Percentiles rank a stretch among this genome's conserved stretches.
Conservation (phyloP, 164 flowering plant genomes). For the Sextonia rubra region DNA sequence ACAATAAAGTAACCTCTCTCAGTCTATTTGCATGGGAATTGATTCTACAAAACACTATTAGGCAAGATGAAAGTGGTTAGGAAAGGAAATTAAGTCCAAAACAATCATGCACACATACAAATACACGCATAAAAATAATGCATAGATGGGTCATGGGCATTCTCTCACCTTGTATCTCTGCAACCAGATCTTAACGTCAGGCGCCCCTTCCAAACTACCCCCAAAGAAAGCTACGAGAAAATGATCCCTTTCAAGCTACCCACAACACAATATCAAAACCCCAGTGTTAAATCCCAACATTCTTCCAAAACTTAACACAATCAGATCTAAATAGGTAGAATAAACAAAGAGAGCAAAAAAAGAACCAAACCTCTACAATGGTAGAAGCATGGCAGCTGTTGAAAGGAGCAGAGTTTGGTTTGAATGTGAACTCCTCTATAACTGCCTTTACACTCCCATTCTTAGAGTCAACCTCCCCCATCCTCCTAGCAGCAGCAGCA, state of each 20-base stretch:
- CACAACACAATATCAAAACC: not conserved
- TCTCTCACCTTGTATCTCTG: slow-evolving; percentile 62
- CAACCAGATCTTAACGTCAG: slow-evolving; percentile 92
- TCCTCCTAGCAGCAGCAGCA: not conserved
- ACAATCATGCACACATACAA: not conserved
- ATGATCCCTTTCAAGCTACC: slow-evolving; percentile 59
- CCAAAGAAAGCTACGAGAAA: slow-evolving; percentile 92
- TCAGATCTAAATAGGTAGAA: not conserved
- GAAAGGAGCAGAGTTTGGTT: slow-evolving; percentile 63
- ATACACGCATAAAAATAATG: not conserved
- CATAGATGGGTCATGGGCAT: not conserved
- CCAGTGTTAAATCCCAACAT: too few relatives aligned
- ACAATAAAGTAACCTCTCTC: too few relatives aligned
- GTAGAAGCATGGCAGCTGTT: slow-evolving; percentile 94
- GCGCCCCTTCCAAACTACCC: slow-evolving; percentile 76
- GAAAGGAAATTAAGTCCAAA: not conserved
- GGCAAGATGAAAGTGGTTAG: too few relatives aligned
- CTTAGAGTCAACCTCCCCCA: not conserved
- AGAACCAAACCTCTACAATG: slow-evolving; percentile 66
- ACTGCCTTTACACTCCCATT: slow-evolving; percentile 15
- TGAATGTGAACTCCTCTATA: slow-evolving; percentile 68
- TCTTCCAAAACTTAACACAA: not conserved
- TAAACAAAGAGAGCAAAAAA: not conserved
- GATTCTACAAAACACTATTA: too few relatives aligned
- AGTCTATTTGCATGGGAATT: too few relatives aligned